These are phyloP conservation scores for Agrocybe praecox DNA, from an alignment of 768 basidiomycete genomes.

Conservation along the genomic window DNA sequence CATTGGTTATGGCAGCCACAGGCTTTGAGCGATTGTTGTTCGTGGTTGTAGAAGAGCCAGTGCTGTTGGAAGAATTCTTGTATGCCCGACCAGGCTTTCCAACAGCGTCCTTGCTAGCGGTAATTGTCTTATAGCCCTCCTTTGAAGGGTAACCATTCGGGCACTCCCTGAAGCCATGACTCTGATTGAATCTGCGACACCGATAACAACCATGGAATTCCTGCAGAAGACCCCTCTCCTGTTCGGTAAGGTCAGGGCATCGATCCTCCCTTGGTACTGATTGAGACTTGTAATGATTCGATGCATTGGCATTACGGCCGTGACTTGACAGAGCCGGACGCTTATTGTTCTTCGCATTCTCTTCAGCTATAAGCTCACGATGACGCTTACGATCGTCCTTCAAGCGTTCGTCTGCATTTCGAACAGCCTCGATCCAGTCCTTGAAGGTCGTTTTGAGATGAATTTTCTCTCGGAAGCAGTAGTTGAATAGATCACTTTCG, in stretches of 20 bases:
- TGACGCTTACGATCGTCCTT: not conserved
- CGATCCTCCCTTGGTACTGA: not conserved
- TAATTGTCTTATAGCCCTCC: not conserved
- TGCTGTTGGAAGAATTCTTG: not conserved
- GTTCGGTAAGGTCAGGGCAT: slow-evolving; percentile 15
- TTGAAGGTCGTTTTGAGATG: not conserved
- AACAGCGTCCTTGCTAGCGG: not conserved
- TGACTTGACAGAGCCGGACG: not conserved
- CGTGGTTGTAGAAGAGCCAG: not conserved
- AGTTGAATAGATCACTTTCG: slow-evolving; percentile 1
- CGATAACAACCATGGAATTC: not conserved
- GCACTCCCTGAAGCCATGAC: slow-evolving; percentile 19
- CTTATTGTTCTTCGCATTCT: not conserved
- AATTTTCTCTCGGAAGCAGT: slow-evolving; percentile 6
- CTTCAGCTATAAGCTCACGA: not conserved
- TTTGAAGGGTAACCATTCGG: slow-evolving; percentile 3
- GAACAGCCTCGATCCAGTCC: slow-evolving; percentile 6
- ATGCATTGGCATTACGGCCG: not conserved
- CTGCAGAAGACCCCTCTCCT: slow-evolving; percentile 19
- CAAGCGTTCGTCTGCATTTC: not conserved
- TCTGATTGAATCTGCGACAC: not conserved
- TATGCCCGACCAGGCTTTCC: not conserved
- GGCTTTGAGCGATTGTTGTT: not conserved
- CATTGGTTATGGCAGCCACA: not conserved
- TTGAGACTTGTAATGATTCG: not conserved